These are phyloP conservation scores for Cercis canadensis DNA, from an alignment of 306 rosid species.

Conservation along the genomic window DNA sequence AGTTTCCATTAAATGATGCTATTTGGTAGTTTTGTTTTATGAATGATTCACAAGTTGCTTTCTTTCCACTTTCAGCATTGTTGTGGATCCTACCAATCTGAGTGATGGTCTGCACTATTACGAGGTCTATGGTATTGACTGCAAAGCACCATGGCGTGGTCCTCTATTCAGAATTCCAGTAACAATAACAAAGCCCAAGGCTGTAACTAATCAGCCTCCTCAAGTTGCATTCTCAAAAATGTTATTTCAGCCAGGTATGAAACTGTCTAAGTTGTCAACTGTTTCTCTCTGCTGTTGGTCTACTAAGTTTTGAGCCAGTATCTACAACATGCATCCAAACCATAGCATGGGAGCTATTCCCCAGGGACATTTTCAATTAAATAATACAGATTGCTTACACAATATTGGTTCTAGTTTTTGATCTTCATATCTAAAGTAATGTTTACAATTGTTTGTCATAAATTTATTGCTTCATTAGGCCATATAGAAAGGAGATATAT, in stretches of 20 bases:
- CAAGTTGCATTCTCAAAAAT: constrained; percentile 68
- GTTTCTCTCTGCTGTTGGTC: constrained; percentile 35
- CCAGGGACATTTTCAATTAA: not conserved
- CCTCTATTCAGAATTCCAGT: constrained; percentile 93
- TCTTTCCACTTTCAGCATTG: constrained; percentile 60
- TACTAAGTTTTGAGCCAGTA: constrained; percentile 14
- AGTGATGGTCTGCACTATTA: constrained; percentile 86
- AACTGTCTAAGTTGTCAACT: constrained; percentile 24
- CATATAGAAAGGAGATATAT: constrained; percentile 89
- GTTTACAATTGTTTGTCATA: constrained; percentile 29
- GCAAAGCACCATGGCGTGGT: constrained; percentile 99
- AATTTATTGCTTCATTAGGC: constrained; percentile 58
- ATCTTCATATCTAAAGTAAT: constrained; percentile 27
- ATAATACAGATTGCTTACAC: constrained; percentile 8
- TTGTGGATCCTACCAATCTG: constrained; percentile 86
- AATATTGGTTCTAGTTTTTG: constrained; percentile 28
- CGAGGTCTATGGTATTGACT: constrained; percentile 87
- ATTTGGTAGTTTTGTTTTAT: constrained; percentile 20
- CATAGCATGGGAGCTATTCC: constrained; percentile 28
- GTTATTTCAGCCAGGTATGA: constrained; percentile 84
- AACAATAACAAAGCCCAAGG: constrained; percentile 81
- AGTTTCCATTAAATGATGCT: constrained; percentile 27
- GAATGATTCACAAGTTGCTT: constrained; percentile 29
- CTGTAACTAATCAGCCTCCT: constrained; percentile 64
- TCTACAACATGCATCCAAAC: constrained; percentile 10